Conservation (phyloP, 306 rosid species). For the Cucurbita ficifolia region DNA sequence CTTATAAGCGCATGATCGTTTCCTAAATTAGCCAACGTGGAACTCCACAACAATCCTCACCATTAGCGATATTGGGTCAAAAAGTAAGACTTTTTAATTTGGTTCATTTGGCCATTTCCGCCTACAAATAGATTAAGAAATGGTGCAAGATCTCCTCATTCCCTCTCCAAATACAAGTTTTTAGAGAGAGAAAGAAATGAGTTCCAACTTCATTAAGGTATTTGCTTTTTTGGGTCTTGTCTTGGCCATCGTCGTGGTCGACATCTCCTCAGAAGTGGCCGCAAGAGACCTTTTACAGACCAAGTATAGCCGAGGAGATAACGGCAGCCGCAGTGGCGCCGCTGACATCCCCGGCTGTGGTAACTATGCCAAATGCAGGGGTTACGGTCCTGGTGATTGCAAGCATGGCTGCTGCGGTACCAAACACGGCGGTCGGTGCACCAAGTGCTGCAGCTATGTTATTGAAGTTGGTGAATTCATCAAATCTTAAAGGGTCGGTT, state of each 20-base stretch:
- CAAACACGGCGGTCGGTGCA: constrained; percentile 14
- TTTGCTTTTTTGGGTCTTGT: background rate
- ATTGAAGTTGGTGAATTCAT: background rate
- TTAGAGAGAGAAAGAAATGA: background rate
- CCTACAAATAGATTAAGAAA: background rate
- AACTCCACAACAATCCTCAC: no score
- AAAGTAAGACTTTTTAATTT: no score
- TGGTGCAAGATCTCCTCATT: background rate
- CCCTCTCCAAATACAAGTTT: background rate
- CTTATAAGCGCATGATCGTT: no score
- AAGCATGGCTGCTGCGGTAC: constrained; percentile 24
- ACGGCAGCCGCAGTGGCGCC: background rate
- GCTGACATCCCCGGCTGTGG: background rate
- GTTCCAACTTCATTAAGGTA: background rate
- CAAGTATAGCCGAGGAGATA: no score
- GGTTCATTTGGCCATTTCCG: background rate
- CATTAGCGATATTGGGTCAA: no score
- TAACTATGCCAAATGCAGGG: background rate
- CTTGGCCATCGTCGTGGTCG: background rate
- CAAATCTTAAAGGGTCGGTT: no score
- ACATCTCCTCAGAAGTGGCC: background rate
- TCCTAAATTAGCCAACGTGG: no score
- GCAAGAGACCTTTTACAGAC: background rate
- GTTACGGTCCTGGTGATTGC: constrained; percentile 14
- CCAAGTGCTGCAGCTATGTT: constrained; percentile 22